Evolutionary conservation across 257 asterid species (phyloP), one percentile per base, ranked within the genome.

Genomic region (Capsicum pubescens): DNA sequence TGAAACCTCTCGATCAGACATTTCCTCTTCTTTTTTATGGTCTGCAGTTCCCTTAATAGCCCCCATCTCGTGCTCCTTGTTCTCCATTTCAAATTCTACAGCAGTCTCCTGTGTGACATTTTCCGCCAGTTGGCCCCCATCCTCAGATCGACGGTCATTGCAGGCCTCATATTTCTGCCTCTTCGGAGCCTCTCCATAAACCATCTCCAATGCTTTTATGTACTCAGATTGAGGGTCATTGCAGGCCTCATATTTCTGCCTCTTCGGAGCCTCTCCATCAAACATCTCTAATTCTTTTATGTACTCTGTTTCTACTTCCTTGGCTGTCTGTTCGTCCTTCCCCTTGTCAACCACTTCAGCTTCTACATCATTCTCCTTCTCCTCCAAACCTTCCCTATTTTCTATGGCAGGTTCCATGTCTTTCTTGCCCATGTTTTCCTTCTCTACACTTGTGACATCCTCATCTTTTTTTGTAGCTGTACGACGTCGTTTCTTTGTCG

Each of bases 401-500:
- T 63, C 84, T 16, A 32, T 82, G 35, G 39, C n/a, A 52, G 55
- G 39, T 21, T 32, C 79, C 39, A 9, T 55, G 6, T 83, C 91
- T 77, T 79, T 86, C 84, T 85, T 84, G n/a, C 61, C 83, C 42
- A 42, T 26, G 36, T n/a, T 64, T 71, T 86, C 63, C 60, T 82
- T 42, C 8, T 39, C 77, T 9, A 19, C 16, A 12, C 2, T 52
- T 15, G 68, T 42, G 2, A 21, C 72, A 8, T 85, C 83, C 80
- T 36, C 15, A 60, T n/a, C 81, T 74, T 77, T 36, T 66, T 58
- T 59, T 19, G 35, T 50, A 76, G 82, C 11, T 10, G 90, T 92
- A 82, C 92, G 88, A 48, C 91, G 91, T 4, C 93, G 91, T 82
- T 93, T 97, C 76, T 72, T 90, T 13, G 93, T 89, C 1, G 91